Evolutionary conservation across 2,329 filamentous ascomycete genomes (phyloP).

Genomic region (Dactylellina parvicollis): DNA sequence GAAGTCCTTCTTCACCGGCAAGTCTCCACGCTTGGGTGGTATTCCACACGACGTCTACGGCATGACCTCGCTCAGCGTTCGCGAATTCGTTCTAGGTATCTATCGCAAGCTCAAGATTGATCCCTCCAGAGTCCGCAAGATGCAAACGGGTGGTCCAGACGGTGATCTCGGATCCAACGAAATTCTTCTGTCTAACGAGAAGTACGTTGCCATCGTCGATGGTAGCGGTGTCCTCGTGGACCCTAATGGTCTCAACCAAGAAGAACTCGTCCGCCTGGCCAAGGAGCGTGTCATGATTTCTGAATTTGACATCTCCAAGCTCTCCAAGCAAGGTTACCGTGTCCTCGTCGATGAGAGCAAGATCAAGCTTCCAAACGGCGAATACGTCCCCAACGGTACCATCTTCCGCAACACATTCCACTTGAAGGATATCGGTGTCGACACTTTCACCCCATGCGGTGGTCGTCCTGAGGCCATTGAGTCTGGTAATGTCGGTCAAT

Average conservation of each 20-base stretch:
- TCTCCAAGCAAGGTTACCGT: constrained; percentile 88
- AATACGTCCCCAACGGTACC: constrained; percentile 88
- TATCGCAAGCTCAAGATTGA: constrained; percentile 96
- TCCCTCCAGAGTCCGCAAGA: constrained; percentile 83
- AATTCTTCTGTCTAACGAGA: constrained; percentile 94
- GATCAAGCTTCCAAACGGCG: constrained; percentile 84
- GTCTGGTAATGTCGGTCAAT: constrained; percentile 81
- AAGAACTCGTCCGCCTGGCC: constrained; percentile 84
- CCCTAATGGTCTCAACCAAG: constrained; percentile 84
- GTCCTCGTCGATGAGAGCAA: constrained; percentile 92
- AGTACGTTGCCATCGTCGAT: constrained; percentile 94
- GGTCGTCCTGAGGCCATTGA: constrained; percentile 97
- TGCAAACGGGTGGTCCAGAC: constrained; percentile 97
- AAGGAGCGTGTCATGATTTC: constrained; percentile 88
- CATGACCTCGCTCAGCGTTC: constrained; percentile 97
- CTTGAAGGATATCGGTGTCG: constrained; percentile 79
- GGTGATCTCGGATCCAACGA: constrained; percentile 98
- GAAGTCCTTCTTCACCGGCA: constrained; percentile 99
- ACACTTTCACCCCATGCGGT: constrained; percentile 94
- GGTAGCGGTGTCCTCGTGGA: constrained; percentile 94
- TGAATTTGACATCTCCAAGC: constrained; percentile 83
- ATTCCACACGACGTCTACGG: constrained; percentile 96
- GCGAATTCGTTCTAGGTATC: constrained; percentile 94
- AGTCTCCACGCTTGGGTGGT: constrained; percentile 92
- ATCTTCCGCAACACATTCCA: constrained; percentile 98